Conservation (phyloP, 2,329 filamentous ascomycete genomes). For the Colletotrichum destructivum region DNA sequence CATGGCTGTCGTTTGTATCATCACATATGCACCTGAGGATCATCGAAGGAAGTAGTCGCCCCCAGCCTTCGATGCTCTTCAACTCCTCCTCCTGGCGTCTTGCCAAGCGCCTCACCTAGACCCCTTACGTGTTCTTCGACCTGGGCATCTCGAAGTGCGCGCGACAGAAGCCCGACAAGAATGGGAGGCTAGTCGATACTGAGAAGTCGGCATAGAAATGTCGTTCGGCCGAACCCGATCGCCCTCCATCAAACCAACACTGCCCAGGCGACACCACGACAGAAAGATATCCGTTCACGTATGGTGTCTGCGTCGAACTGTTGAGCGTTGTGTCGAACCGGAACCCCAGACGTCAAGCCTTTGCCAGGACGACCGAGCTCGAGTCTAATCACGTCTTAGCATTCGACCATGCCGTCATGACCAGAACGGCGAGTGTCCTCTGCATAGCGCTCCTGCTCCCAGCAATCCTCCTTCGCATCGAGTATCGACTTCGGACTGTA, state of each 20-base stretch:
- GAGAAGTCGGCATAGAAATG: not conserved
- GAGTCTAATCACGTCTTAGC: constrained; percentile 16
- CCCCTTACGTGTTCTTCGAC: not conserved
- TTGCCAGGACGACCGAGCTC: constrained; percentile 21
- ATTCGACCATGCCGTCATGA: constrained; percentile 11
- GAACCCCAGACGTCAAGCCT: constrained; percentile 15
- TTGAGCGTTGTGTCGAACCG: not conserved
- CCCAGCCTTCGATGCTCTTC: not conserved
- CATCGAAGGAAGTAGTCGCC: constrained; percentile 1
- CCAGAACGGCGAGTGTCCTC: not conserved
- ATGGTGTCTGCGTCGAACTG: not conserved
- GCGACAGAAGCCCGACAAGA: not conserved
- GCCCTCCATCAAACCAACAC: constrained; percentile 9
- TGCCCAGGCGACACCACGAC: constrained; percentile 4
- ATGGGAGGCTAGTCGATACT: not conserved
- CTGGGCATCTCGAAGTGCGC: constrained; percentile 10
- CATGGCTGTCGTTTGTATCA: constrained; percentile 17
- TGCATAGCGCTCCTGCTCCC: not conserved
- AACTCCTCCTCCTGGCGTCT: not conserved
- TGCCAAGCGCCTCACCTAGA: too few species aligned
- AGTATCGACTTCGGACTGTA: not conserved
- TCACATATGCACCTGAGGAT: not conserved
- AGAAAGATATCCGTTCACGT: not conserved
- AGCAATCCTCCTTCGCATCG: not conserved
- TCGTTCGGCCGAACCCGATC: not conserved